Evolutionary conservation across 2,329 filamentous ascomycete genomes (phyloP), one percentile per base, ranked within the genome.

Genomic region (Aspergillus glaucus): DNA sequence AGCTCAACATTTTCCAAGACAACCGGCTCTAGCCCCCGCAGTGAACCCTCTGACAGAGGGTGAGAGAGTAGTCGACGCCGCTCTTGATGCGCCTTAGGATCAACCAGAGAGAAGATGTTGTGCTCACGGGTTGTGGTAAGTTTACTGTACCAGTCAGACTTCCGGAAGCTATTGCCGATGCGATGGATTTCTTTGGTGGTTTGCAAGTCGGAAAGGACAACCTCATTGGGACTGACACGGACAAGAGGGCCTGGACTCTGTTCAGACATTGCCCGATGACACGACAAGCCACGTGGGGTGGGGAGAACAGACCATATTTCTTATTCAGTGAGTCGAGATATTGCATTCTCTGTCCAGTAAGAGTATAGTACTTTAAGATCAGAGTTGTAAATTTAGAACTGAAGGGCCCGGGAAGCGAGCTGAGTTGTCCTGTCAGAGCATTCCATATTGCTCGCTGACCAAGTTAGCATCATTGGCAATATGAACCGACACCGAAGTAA

Each of bases 51-150:
- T 3, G 52, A 52, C 19, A 58, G 50, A 73, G 70, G 62, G 1
- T 62, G 54, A 0, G 73, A 69, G 12, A 78, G 61, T 1, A 78
- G 59, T 42, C 67, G 65, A 21, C 75, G 65, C 10, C 68, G 61
- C 1, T 60, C 62, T 6, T 69, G 65, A 55, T 77, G 75, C 15
- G 61, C 55, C 12, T 67, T 62, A 1, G 65, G 43, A 36, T 75
- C 61, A 2, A 50, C 57, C 19, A 72, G 70, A 34, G 52, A 66
- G 55, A 76, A 75, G 36, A 77, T 39, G 32, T 61, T 64, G 7
- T 55, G 43, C 37, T 40, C 47, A 3, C 41, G 34, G 1, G 47
- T 45, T 4, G 45, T 39, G 0, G 48, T 50, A 36, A 62, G 53
- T 5, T 46, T 51, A 17, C 50, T 42, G 47, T 67, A 67, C 61